Base-by-base conservation (phyloP, 208 protist genomes). In the Porcisia deanei region DNA sequence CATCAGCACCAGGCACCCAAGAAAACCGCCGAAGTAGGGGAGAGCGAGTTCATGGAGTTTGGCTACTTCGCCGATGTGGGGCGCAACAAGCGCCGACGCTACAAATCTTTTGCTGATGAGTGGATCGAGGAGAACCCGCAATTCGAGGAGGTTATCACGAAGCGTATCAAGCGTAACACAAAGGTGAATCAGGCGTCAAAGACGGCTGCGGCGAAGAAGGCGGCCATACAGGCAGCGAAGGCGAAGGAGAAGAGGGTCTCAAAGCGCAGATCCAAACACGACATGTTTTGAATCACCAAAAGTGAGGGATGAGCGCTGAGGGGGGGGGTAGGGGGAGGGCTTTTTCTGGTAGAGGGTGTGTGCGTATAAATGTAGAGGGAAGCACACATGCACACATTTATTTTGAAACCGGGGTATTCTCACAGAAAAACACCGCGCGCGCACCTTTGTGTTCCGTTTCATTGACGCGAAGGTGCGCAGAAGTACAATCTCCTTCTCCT, bases 31-130 rank as follows among this genome's bases (percentile, higher is more conserved):
- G 83, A 72, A 7, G 47, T 76, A 5, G 77, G 77, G 55, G 79
- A 84, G 37, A 77, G 72, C 69, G 88, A 90, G n/a, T 97, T 97
- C 80, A 87, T 93, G n/a, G 89, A 97, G 82, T 96, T 96, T 74
- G 93, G 93, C 14, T 97, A 84, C 73, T 90, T 96, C 71, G 82
- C 91, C 4, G 93, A 83, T 43, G 89, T 86, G 2, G 93, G 93
- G 22, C 76, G 84, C 53, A 96, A 95, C 80, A 94, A 92, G 73
- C 83, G 90, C 7, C 81, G 83, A 22, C 91, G 91, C 55, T 88
- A 90, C 76, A 91, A 93, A 79, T 94, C 91, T 7, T 97, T 97
- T 68, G 93, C 90, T 47, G 93, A 97, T 77, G 93, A 97, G 80
- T 97, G 93, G 91, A 86, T 95, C 16, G 87, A 90, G 73, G 90